Conservation (phyloP, 495 filamentous ascomycete genomes). For the Xylaria palmicola region DNA sequence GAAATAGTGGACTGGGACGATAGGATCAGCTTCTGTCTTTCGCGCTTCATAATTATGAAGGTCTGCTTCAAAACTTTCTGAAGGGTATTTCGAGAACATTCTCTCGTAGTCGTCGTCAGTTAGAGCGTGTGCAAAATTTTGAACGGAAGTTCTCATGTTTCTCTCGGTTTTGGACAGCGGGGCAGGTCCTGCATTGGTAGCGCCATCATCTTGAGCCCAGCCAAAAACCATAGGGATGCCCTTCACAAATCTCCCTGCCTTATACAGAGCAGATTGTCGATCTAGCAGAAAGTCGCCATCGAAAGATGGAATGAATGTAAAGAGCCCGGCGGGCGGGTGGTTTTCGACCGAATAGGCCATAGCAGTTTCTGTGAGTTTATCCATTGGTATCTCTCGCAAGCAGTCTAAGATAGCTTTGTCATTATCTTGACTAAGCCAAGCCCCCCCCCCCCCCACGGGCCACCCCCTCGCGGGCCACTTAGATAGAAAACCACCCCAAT, state of each 20-base stretch:
- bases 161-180: constrained; percentile 16
- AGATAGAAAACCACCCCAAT: too few species aligned
- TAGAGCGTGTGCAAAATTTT: constrained; percentile 17
- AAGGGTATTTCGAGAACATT: constrained; percentile 27
- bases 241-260: constrained; percentile 28
- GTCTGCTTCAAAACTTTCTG: constrained; percentile 22
- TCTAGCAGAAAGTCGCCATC: constrained; percentile 34
- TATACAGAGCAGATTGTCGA: constrained; percentile 19
- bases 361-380: constrained; percentile 29
- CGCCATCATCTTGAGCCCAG: constrained; percentile 35
- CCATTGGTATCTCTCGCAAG: constrained; percentile 30
- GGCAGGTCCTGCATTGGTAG: constrained; percentile 20
- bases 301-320: constrained; percentile 31
- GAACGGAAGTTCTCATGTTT: constrained; percentile 20
- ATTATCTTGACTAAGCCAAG: constrained; percentile 16
- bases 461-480: too few species aligned
- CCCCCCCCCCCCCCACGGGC: too few species aligned
- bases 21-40: constrained; percentile 19
- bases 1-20: constrained; percentile 27
- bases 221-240: constrained; percentile 32
- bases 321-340: constrained; percentile 21
- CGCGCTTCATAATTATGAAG: constrained; percentile 19
- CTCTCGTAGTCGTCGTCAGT: constrained; percentile 16
- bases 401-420: constrained; percentile 33
- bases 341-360: constrained; percentile 24